phyloP scores from a whole-genome alignment of 176 grass and related monocot genomes.

The Cocos nucifera region DNA sequence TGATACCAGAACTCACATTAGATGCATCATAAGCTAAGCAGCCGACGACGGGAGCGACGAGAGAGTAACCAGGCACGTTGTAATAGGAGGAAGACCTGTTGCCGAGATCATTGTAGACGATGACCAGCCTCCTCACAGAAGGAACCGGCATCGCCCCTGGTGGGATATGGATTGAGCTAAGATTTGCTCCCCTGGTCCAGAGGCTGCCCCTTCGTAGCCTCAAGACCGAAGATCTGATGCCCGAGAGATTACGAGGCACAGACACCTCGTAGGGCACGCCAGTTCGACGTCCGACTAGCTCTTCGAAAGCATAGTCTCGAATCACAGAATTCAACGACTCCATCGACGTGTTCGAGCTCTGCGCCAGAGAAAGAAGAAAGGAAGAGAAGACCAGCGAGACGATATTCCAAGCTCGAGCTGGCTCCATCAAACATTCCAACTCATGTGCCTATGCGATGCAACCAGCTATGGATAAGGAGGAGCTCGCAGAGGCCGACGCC shows the following conservation, averaged over 20 bases:
- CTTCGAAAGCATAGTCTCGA: slow-evolving; percentile 8
- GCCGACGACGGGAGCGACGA: slow-evolving; percentile 14
- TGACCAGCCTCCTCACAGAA: slow-evolving; percentile 10
- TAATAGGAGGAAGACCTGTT: slow-evolving; percentile 10
- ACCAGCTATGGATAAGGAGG: too few species aligned
- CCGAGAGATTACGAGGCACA: slow-evolving; percentile 10
- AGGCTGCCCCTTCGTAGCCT: slow-evolving; percentile 2
- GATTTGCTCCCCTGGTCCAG: slow-evolving; percentile 1
- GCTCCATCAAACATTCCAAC: background rate
- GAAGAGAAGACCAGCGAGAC: background rate
- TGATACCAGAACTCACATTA: background rate
- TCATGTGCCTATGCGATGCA: too few species aligned
- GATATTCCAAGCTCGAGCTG: background rate
- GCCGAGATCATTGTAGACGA: slow-evolving; percentile 17
- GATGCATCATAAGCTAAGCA: slow-evolving; percentile 18
- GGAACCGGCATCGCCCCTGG: slow-evolving; percentile 1
- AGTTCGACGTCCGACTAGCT: background rate
- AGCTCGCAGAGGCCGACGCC: too few species aligned
- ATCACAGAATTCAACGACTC: background rate
- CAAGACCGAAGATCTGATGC: slow-evolving; percentile 1
- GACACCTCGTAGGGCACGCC: background rate
- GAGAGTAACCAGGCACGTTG: background rate
- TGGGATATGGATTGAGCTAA: slow-evolving; percentile 6
- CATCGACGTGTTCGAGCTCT: background rate
- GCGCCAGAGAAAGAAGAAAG: background rate